Percentiles rank a stretch among this genome's conserved stretches.
Evolutionary conservation across 2,329 filamentous ascomycete genomes (phyloP).

Genomic region (Alternaria incomplexa): DNA sequence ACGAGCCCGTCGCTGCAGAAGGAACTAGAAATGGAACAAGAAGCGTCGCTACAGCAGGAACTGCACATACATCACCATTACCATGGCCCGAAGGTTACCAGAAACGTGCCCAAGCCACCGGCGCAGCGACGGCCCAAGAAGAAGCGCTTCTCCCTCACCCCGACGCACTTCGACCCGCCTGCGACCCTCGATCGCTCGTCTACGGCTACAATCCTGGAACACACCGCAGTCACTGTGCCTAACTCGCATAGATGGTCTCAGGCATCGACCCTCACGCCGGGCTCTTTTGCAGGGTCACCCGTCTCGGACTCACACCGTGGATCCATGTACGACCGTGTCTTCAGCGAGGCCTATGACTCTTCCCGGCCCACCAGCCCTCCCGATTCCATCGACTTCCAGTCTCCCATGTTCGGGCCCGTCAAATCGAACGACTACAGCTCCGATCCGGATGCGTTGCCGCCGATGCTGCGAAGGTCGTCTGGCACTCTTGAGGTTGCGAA

Average conservation of each 20-base stretch:
- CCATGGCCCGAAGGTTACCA: conserved; percentile 59
- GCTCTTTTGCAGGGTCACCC: conserved; percentile 83
- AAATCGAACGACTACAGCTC: conserved; percentile 30
- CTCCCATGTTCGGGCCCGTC: conserved; percentile 65
- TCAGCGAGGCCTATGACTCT: conserved; percentile 66
- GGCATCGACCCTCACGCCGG: conserved; percentile 67
- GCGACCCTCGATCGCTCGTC: conserved; percentile 53
- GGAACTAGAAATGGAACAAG: conserved; percentile 64
- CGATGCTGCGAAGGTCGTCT: conserved; percentile 3
- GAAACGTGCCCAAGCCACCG: conserved; percentile 55
- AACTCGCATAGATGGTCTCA: conserved; percentile 67
- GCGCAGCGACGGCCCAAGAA: conserved; percentile 66
- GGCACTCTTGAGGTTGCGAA: conserved; percentile 8
- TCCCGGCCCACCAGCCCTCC: conserved; percentile 79
- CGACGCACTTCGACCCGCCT: conserved; percentile 57
- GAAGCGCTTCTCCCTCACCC: conserved; percentile 71
- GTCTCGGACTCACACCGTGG: conserved; percentile 72
- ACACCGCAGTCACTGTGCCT: conserved; percentile 65
- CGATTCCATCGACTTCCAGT: conserved; percentile 66
- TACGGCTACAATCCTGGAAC: conserved; percentile 67
- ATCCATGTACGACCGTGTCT: conserved; percentile 77
- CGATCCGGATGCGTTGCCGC: conserved; percentile 19
- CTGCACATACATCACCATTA: conserved; percentile 96
- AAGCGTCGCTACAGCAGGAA: conserved; percentile 55
- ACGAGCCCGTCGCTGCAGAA: conserved; percentile 65